Evolutionary conservation across 116 monocot species (phyloP).

Genomic region (Dioscorea cayenensis): DNA sequence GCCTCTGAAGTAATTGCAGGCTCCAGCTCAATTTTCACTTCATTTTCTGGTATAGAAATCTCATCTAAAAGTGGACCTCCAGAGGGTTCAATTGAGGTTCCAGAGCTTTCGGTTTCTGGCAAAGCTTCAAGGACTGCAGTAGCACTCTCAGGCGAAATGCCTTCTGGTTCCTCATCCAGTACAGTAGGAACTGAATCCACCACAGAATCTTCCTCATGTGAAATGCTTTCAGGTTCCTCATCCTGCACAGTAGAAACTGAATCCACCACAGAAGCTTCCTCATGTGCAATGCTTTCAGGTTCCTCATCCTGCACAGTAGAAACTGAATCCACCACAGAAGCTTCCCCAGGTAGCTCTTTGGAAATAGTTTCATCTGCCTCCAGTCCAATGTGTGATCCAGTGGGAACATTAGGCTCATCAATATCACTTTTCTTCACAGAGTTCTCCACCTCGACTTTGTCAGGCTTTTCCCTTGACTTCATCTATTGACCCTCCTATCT

Average conservation of each 20-base stretch:
- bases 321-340: constrained; percentile 8
- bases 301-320: constrained; percentile 6
- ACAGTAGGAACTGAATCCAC: no score
- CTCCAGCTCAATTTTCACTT: constrained; percentile 5
- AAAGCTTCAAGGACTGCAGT: not conserved
- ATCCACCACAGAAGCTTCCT: not conserved
- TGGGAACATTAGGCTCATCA: not conserved
- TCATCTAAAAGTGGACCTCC: not conserved
- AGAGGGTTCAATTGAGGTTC: not conserved
- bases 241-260: no score
- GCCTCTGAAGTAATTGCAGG: constrained; percentile 7
- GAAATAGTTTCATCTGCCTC: constrained; percentile 12
- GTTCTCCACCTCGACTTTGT: constrained; percentile 9
- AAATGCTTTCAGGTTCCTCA: not conserved
- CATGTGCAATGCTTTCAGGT: not conserved
- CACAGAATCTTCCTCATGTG: not conserved
- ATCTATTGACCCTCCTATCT: constrained; percentile 9
- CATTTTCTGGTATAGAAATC: not conserved
- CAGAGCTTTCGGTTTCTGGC: not conserved
- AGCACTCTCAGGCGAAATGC: not conserved
- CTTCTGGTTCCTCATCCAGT: no score
- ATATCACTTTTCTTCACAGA: constrained; percentile 2
- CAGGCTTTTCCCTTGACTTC: constrained; percentile 2
- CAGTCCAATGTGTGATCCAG: not conserved
- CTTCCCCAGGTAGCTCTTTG: constrained; percentile 14